Conservation (phyloP, 73 alveolate genomes). For the Urostyla sp. region DNA sequence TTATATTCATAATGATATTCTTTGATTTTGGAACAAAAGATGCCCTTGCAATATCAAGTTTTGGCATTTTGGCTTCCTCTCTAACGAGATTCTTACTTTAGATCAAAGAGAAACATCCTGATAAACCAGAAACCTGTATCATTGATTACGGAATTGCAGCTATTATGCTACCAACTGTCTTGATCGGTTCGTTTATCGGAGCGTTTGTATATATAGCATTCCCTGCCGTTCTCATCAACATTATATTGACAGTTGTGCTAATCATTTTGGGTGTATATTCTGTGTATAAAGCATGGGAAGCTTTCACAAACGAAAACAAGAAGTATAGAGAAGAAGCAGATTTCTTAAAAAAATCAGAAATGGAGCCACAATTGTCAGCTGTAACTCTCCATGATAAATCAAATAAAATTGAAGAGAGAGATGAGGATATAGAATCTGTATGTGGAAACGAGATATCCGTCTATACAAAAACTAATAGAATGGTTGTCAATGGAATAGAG, state of each 20-base stretch:
- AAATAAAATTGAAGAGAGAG: too few species aligned
- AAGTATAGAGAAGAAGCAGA: too few species aligned
- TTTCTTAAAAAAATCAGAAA: too few species aligned
- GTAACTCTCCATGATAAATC: too few species aligned
- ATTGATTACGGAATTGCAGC: background rate
- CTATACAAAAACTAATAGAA: too few species aligned
- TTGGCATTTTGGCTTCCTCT: background rate
- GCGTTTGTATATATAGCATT: background rate
- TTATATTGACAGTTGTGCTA: slow-evolving; percentile 30
- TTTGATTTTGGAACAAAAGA: background rate
- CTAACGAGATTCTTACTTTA: background rate
- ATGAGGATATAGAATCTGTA: too few species aligned
- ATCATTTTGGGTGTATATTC: background rate
- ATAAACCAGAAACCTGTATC: background rate
- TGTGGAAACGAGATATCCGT: too few species aligned
- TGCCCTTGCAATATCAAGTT: background rate
- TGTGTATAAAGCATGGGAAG: slow-evolving; percentile 18
- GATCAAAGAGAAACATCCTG: background rate
- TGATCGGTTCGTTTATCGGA: background rate
- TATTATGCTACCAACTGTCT: background rate
- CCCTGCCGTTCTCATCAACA: background rate
- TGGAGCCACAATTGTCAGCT: too few species aligned
- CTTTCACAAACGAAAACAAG: slow-evolving; percentile 48
- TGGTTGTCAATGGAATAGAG: too few species aligned
- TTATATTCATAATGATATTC: background rate